Base-by-base conservation (phyloP, 495 filamentous ascomycete species). In the Penicillium paxilli region DNA sequence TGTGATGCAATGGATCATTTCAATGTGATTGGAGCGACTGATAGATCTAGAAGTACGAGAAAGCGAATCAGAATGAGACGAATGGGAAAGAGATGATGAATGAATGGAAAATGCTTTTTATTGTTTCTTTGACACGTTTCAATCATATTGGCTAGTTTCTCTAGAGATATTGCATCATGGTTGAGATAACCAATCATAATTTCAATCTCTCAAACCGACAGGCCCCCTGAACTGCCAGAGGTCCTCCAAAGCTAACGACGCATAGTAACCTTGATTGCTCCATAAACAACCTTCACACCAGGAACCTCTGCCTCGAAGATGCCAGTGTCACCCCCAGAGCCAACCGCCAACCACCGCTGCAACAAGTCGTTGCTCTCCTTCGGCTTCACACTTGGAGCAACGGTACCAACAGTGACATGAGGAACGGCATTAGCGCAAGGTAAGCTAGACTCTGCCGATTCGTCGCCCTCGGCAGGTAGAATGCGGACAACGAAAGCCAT, bases 351-450 rank as follows among this genome's bases (percentile, higher is more conserved):
- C 91, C 91, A 97, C 38, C 77, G 69, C 54, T 74, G 68, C 47
- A 98, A 69, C 63, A 98, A 64, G 53, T 90, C 86, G 61, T 98
- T 98, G 61, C 92, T 92, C 75, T 98, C 92, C 74, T 87, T 90
- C 2, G 94, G 94, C 72, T 96, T 96, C 57, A 98, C 83, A 6
- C 73, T 60, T 49, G 75, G 71, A 50, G 80, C 72, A 20, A 82
- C 81, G 1, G 94, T 98, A 2, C 94, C 94, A 16, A 97, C 79
- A 2, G 94, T 98, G 44, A 98, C 79, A 68, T 98, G 94, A 14
- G 90, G 82, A n/a, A 93, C 77, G 23, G 73, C 64, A 65, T 98
- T 98, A 11, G 82, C 79, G 44, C 84, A 93, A 33, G 85, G 73
- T 77, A 89, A 90, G 9, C 59, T 59, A 4, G 62, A 55, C 33